Evolutionary conservation across 768 basidiomycete species (phyloP).

Genomic region (Boletus bicolor): DNA sequence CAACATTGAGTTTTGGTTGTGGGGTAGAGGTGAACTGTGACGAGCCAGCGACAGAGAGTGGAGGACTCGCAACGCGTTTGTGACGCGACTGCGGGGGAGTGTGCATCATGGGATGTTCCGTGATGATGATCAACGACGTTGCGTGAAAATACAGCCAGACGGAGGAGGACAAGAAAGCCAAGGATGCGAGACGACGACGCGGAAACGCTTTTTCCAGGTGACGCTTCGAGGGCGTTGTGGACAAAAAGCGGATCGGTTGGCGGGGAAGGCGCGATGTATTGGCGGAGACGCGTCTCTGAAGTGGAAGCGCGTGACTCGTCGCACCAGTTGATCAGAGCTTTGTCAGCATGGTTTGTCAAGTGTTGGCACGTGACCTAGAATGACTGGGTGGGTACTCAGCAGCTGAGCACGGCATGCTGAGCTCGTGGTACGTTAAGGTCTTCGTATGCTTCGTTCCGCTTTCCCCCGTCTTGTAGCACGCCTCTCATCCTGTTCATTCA

Average conservation of each 20-base stretch:
- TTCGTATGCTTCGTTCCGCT: constrained; percentile 10
- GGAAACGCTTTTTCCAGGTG: too few relatives aligned
- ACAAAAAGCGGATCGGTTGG: constrained; percentile 13
- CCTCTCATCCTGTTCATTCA: background rate
- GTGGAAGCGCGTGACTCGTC: background rate
- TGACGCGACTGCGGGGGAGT: constrained; percentile 26
- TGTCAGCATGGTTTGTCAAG: too few relatives aligned
- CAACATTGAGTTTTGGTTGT: constrained; percentile 57
- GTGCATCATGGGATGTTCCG: constrained; percentile 4
- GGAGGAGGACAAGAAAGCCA: background rate
- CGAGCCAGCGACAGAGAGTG: constrained; percentile 34
- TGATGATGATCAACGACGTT: background rate
- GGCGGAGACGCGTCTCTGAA: constrained; percentile 21
- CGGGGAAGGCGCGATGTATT: constrained; percentile 8
- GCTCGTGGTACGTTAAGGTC: background rate
- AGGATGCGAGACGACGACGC: too few relatives aligned
- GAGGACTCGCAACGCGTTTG: constrained; percentile 31
- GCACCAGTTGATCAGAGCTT: too few relatives aligned
- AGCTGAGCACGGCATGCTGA: background rate
- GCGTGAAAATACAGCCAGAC: too few relatives aligned
- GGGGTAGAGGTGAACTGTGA: constrained; percentile 45
- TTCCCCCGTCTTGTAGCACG: constrained; percentile 8
- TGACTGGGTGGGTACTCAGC: constrained; percentile 26
- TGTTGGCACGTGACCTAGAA: constrained; percentile 7
- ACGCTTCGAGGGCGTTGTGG: constrained; percentile 6